phyloP scores from a whole-genome alignment of 371 early-diverging fungal genomes.

The Nematocida ironsii region DNA sequence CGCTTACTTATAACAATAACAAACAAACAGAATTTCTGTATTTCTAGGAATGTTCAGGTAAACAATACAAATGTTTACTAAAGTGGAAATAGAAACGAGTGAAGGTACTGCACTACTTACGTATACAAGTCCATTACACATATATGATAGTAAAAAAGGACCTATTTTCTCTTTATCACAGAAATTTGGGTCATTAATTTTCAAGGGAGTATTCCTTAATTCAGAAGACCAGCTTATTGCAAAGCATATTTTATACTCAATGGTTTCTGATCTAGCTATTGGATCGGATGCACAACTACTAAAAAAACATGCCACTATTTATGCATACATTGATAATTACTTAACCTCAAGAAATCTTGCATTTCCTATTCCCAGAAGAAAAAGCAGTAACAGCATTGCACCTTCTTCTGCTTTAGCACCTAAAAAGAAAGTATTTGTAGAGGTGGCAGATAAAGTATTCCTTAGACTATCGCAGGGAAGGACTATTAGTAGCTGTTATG shows the following conservation, averaged over 20 bases:
- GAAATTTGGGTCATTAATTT: constrained; percentile 32
- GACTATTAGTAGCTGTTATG: constrained; percentile 26
- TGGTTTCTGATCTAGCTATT: constrained; percentile 35
- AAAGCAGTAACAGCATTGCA: not conserved
- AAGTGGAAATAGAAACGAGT: constrained; percentile 49
- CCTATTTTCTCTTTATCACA: constrained; percentile 41
- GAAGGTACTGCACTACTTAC: constrained; percentile 30
- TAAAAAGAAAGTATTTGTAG: constrained; percentile 53
- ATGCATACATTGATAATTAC: constrained; percentile 57
- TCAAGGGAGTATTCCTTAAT: constrained; percentile 43
- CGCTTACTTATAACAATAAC: not conserved
- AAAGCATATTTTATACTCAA: constrained; percentile 23
- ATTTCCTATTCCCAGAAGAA: constrained; percentile 55
- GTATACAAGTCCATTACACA: constrained; percentile 18
- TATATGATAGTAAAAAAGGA: not conserved
- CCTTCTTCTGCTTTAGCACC: not conserved
- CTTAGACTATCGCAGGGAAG: constrained; percentile 26
- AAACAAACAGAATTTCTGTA: constrained; percentile 20
- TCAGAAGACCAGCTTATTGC: constrained; percentile 46
- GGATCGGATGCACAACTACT: constrained; percentile 6
- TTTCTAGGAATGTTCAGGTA: not conserved
- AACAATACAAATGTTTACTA: constrained; percentile 48
- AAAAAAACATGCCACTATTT: constrained; percentile 52
- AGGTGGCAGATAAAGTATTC: constrained; percentile 39
- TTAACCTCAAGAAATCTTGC: constrained; percentile 45